Conservation (phyloP, 2,329 filamentous ascomycete species). For the Thielaviopsis musarum region DNA sequence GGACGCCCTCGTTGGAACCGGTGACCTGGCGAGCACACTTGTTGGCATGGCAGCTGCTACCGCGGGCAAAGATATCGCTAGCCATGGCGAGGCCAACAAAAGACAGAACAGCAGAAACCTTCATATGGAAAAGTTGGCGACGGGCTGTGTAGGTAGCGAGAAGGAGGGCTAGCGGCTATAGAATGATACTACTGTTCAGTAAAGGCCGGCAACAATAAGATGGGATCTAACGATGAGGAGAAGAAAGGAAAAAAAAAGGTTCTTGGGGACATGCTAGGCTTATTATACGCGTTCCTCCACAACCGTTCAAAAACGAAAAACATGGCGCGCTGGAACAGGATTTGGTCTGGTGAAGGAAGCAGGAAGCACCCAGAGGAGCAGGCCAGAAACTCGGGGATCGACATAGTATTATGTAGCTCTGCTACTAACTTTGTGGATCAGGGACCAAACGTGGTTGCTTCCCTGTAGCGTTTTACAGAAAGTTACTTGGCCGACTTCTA, state of each 20-base stretch:
- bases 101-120: slow-evolving; percentile 23
- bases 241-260: not conserved
- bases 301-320: not conserved
- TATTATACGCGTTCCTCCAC: not conserved
- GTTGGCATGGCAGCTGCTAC: slow-evolving; percentile 22
- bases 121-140: slow-evolving; percentile 21
- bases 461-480: not conserved
- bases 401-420: too few species aligned
- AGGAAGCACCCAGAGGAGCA: not conserved
- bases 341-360: not conserved
- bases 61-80: slow-evolving; percentile 20
- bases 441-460: not conserved
- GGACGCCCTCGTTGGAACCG: slow-evolving; percentile 24
- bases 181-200: not conserved
- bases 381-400: not conserved
- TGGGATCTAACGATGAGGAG: not conserved
- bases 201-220: not conserved
- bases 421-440: not conserved
- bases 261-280: not conserved
- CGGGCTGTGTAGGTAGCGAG: not conserved
- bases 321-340: not conserved
- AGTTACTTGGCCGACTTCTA: not conserved
- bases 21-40: slow-evolving; percentile 31
- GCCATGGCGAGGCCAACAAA: slow-evolving; percentile 23
- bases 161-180: not conserved